Conservation (phyloP, 305 asterid species). For the Rubia occidens region DNA sequence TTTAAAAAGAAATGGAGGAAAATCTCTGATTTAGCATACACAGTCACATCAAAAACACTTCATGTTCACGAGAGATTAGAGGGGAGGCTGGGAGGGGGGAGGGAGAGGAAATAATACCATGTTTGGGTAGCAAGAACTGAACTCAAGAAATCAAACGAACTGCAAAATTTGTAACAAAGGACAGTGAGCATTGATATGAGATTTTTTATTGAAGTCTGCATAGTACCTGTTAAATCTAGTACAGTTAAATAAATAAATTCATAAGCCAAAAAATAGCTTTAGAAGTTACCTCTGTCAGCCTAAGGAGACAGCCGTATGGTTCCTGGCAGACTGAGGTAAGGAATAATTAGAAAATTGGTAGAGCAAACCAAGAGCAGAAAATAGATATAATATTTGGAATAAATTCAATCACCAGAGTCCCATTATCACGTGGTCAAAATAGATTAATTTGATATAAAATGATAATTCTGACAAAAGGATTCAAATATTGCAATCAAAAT, state of each 20-base stretch:
- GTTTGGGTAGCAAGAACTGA: neutral
- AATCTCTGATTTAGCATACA: too few relatives aligned
- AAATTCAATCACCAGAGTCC: neutral
- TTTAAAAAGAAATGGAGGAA: too few relatives aligned
- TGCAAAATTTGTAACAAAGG: neutral
- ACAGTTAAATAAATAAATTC: too few relatives aligned
- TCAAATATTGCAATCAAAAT: neutral
- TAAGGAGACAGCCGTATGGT: neutral
- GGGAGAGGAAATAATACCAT: conserved; percentile 5
- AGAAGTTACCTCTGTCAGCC: neutral
- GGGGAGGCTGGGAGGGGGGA: too few relatives aligned
- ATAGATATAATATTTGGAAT: neutral
- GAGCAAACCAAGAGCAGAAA: neutral
- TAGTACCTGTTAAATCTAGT: conserved; percentile 4
- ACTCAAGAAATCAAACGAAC: neutral
- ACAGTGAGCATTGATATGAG: neutral
- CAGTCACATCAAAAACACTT: neutral
- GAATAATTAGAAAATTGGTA: neutral
- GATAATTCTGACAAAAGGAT: neutral
- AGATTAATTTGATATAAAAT: neutral
- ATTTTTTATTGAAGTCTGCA: neutral
- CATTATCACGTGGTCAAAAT: neutral
- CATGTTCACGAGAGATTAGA: neutral
- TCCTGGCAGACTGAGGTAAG: neutral
- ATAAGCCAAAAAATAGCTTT: neutral